Conservation (phyloP, 345 rosid genomes). For the Boechera stricta region DNA sequence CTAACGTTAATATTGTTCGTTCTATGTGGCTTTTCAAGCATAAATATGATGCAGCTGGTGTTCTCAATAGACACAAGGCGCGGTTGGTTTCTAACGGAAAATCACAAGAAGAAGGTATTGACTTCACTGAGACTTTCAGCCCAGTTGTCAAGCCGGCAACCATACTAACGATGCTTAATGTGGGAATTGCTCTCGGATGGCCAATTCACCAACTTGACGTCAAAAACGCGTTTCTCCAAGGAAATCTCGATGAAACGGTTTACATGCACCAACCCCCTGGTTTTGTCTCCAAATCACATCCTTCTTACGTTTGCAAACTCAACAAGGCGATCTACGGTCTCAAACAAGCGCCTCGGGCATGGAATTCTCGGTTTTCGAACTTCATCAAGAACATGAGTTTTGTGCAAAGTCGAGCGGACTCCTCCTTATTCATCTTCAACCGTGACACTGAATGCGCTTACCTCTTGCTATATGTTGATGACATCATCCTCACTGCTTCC, state of each 20-base stretch:
- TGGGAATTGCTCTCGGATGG: background rate
- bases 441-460: no score
- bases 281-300: background rate
- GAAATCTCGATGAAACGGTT: background rate
- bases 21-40: background rate
- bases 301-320: background rate
- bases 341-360: background rate
- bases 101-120: background rate
- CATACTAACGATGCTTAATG: background rate
- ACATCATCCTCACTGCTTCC: no score
- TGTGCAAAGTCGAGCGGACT: no score
- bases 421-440: no score
- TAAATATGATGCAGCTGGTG: background rate
- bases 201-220: background rate
- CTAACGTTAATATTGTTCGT: background rate
- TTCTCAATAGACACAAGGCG: background rate
- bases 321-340: background rate
- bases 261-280: background rate
- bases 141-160: background rate
- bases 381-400: no score
- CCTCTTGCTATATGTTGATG: no score
- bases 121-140: background rate
- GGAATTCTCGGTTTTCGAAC: background rate
- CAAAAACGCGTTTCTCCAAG: background rate
- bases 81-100: background rate